These are phyloP conservation scores for Talaromyces thailandensis DNA, from an alignment of 495 filamentous ascomycete species.

Conservation along the genomic window DNA sequence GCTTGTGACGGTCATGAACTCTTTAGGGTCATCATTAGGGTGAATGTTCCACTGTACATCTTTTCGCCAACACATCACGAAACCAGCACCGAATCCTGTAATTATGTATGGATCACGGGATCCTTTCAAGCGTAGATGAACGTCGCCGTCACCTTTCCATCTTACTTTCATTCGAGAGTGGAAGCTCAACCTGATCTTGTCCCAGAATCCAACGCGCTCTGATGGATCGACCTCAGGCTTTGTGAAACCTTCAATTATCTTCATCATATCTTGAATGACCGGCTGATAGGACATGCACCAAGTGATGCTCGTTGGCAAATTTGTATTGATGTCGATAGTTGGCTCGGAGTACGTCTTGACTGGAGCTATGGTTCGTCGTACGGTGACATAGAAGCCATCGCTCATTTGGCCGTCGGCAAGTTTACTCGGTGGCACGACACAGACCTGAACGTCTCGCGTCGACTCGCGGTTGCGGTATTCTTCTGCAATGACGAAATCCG, in stretches of 20 bases:
- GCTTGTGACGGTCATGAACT: conserved; percentile 92
- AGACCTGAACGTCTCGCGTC: conserved; percentile 68
- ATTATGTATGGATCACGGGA: conserved; percentile 90
- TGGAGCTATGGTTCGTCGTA: conserved; percentile 85
- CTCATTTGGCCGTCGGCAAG: conserved; percentile 27
- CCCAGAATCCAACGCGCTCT: conserved; percentile 94
- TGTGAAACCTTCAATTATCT: conserved; percentile 95
- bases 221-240: conserved; percentile 92
- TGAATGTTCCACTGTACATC: conserved; percentile 82
- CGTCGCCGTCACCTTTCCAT: conserved; percentile 93
- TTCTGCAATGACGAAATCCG: conserved; percentile 95
- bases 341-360: conserved; percentile 97
- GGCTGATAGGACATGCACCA: conserved; percentile 98
- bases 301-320: conserved; percentile 81
- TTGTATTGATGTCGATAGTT: conserved; percentile 82
- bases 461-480: conserved; percentile 76
- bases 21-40: conserved; percentile 71
- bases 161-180: conserved; percentile 84
- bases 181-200: conserved; percentile 91
- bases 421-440: conserved; percentile 68
- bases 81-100: conserved; percentile 85
- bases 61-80: conserved; percentile 95
- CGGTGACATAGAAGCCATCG: conserved; percentile 63
- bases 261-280: conserved; percentile 99
- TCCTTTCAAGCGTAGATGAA: conserved; percentile 88